Conservation (phyloP, 352 stramenopile species). For the Phytophthora pluvialis region DNA sequence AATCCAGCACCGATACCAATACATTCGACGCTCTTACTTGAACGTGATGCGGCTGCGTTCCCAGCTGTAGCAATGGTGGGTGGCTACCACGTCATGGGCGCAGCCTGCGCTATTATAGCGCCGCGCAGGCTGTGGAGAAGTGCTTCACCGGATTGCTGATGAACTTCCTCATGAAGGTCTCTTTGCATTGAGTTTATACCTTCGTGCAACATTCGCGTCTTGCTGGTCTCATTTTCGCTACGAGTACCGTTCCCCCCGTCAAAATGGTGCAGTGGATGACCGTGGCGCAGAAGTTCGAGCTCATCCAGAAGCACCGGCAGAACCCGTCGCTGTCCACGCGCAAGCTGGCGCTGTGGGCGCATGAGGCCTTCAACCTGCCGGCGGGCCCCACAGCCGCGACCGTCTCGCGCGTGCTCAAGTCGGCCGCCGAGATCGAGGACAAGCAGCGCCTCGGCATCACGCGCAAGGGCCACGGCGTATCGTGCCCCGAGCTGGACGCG, state of each 20-base stretch:
- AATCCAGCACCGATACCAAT: background rate
- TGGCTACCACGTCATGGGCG: too few species aligned
- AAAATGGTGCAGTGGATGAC: constrained; percentile 48
- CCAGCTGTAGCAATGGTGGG: too few species aligned
- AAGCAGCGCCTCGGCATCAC: constrained; percentile 37
- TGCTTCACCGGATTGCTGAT: too few species aligned
- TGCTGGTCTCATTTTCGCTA: background rate
- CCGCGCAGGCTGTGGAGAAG: too few species aligned
- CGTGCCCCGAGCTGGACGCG: constrained; percentile 29
- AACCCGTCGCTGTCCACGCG: constrained; percentile 27
- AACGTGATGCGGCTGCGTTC: too few species aligned
- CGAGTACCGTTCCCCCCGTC: constrained; percentile 21
- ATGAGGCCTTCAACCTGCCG: constrained; percentile 37
- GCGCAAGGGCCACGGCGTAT: constrained; percentile 35
- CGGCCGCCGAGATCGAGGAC: constrained; percentile 35
- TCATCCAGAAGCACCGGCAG: constrained; percentile 40
- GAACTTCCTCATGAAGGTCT: too few species aligned
- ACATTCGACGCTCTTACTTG: too few species aligned
- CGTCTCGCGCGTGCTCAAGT: constrained; percentile 37
- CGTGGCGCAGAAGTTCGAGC: constrained; percentile 40
- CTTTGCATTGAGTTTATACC: background rate
- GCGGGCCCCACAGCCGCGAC: constrained; percentile 26
- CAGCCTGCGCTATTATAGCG: too few species aligned
- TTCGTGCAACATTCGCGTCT: background rate
- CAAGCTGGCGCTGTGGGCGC: constrained; percentile 35